Evolutionary conservation across 169 alveolate species (phyloP).

Genomic region (Hepatocystis sp.): DNA sequence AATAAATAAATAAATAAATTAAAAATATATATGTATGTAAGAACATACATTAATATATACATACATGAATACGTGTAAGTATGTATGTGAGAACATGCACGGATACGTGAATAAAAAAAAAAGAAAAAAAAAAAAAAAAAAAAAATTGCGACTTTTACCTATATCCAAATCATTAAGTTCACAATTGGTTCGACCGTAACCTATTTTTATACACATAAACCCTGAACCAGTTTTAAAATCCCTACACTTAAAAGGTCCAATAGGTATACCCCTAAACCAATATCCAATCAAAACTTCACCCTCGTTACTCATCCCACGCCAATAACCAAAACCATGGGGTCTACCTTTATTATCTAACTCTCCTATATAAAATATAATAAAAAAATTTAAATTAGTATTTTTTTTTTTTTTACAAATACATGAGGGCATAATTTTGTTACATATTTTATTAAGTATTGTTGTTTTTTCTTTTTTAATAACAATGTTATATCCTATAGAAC

Average conservation of each 20-base stretch:
- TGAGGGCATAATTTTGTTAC: conserved; percentile 13
- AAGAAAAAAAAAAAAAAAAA: too few relatives aligned
- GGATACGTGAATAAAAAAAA: too few relatives aligned
- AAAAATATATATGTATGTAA: background rate
- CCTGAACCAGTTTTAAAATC: conserved; percentile 90
- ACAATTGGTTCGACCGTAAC: conserved; percentile 83
- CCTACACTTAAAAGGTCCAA: conserved; percentile 90
- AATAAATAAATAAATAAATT: too few relatives aligned
- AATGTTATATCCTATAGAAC: conserved; percentile 73
- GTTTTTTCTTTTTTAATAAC: conserved; percentile 69
- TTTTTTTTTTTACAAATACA: conserved; percentile 2
- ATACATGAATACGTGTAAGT: background rate
- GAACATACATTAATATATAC: background rate
- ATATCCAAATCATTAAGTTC: conserved; percentile 77
- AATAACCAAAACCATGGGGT: conserved; percentile 93
- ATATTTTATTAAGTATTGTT: conserved; percentile 14
- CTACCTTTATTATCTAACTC: conserved; percentile 85
- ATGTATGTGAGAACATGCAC: too few relatives aligned
- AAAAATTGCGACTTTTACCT: too few relatives aligned
- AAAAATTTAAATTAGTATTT: conserved; percentile 7
- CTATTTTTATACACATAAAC: conserved; percentile 86
- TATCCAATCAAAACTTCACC: conserved; percentile 91
- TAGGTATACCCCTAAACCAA: conserved; percentile 91
- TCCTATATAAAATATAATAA: conserved; percentile 85
- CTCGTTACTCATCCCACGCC: conserved; percentile 86